phyloP scores from a whole-genome alignment of 495 filamentous ascomycete genomes.

The Aspergillus cavernicola region DNA sequence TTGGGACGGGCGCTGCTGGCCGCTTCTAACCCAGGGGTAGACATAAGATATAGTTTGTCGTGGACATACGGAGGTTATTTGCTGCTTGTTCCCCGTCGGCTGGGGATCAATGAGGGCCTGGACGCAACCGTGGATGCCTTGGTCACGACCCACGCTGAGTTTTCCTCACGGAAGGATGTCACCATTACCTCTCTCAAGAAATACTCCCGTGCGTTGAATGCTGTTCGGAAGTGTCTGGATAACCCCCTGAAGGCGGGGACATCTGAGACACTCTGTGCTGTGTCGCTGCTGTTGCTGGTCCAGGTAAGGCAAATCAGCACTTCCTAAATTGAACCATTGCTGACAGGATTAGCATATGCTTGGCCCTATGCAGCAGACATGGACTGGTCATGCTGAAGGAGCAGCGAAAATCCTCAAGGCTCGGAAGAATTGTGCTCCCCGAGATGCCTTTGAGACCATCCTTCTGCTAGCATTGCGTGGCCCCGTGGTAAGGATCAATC shows the following conservation, averaged over 20 bases:
- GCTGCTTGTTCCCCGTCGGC: slow-evolving; percentile 31
- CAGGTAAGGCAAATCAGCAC: slow-evolving; percentile 13
- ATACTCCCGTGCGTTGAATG: slow-evolving; percentile 34
- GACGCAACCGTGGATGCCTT: slow-evolving; percentile 38
- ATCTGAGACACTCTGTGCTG: slow-evolving; percentile 42
- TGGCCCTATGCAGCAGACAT: not conserved
- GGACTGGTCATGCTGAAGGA: slow-evolving; percentile 37
- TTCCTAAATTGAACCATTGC: not conserved
- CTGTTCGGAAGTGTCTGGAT: slow-evolving; percentile 34
- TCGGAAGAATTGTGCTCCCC: slow-evolving; percentile 26
- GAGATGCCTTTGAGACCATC: slow-evolving; percentile 36
- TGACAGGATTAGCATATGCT: slow-evolving; percentile 11
- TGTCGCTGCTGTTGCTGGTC: slow-evolving; percentile 40
- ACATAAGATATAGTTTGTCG: slow-evolving; percentile 41
- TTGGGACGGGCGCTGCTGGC: slow-evolving; percentile 27
- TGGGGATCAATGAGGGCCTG: slow-evolving; percentile 41
- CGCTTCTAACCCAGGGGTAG: slow-evolving; percentile 28
- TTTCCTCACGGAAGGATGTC: slow-evolving; percentile 17
- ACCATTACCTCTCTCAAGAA: slow-evolving; percentile 28
- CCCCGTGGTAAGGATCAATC: slow-evolving; percentile 29
- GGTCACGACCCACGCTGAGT: slow-evolving; percentile 28
- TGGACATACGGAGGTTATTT: slow-evolving; percentile 42
- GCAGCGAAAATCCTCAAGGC: slow-evolving; percentile 39
- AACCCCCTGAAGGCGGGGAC: slow-evolving; percentile 32
- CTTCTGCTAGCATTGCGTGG: slow-evolving; percentile 38